Percentiles rank a stretch among this genome's conserved stretches.
Conservation (phyloP, 1,284 basidiomycete genomes). For the Schizopora paradoxa region DNA sequence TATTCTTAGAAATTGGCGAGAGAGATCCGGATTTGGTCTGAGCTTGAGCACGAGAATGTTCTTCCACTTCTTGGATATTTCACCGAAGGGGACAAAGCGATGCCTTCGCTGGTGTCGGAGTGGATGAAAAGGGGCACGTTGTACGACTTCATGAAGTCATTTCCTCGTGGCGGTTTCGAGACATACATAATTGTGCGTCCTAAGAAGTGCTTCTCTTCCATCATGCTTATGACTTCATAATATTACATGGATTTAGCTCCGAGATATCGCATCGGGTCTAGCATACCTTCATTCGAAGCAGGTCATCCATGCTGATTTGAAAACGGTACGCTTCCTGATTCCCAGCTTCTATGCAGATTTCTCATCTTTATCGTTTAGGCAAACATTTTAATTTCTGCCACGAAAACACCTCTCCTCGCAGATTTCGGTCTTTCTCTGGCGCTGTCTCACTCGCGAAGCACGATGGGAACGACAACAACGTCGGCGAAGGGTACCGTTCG, state of each 20-base stretch:
- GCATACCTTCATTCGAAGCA: slow-evolving; percentile 5
- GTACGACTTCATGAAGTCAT: not conserved
- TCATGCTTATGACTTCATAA: not conserved
- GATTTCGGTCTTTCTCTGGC: slow-evolving; percentile 6
- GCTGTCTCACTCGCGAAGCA: not conserved
- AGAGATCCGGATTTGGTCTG: slow-evolving; percentile 7
- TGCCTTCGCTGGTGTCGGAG: slow-evolving; percentile 6
- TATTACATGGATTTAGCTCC: not conserved
- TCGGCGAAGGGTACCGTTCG: slow-evolving; percentile 2
- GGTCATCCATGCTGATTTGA: slow-evolving; percentile 7
- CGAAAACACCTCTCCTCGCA: slow-evolving; percentile 2
- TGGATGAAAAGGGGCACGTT: slow-evolving; percentile 9
- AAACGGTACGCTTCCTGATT: not conserved
- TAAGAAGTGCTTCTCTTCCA: not conserved
- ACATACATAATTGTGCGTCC: not conserved
- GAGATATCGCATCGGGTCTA: slow-evolving; percentile 4
- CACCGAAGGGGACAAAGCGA: not conserved
- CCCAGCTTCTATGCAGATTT: not conserved
- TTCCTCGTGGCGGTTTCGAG: not conserved
- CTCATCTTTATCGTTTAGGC: slow-evolving; percentile 1
- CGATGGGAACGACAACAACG: not conserved
- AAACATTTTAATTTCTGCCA: slow-evolving; percentile 4
- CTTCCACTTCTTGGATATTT: slow-evolving; percentile 5
- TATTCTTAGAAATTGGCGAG: slow-evolving; percentile 2
- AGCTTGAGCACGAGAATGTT: slow-evolving; percentile 6